A percentile compares a stretch with the other conserved stretches of the same genome.
phyloP scores from a whole-genome alignment of 257 asterid species.

The Rauvolfia tetraphylla region DNA sequence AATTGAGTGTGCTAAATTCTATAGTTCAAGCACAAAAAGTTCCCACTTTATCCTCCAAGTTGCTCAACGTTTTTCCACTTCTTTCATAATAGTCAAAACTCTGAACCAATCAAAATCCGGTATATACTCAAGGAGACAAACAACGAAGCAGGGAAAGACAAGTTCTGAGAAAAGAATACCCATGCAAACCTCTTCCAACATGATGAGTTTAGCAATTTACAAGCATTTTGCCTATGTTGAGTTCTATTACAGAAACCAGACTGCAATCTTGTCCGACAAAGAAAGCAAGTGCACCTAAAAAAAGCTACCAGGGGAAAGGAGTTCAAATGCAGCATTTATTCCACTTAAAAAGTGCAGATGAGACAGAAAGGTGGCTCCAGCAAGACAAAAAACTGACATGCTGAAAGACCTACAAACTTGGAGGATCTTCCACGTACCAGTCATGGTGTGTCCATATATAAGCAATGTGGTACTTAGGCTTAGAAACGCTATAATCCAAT shows the following conservation, averaged over 20 bases:
- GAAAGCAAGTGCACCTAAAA: background rate
- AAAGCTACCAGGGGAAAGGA: background rate
- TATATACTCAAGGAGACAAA: background rate
- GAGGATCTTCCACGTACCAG: background rate
- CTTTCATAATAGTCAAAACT: background rate
- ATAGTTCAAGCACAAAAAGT: background rate
- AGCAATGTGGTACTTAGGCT: background rate
- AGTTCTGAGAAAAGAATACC: background rate
- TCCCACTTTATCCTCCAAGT: background rate
- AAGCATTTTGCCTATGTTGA: background rate
- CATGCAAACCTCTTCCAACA: background rate
- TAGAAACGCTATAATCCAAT: background rate
- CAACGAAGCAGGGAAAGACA: background rate
- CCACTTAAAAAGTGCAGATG: background rate
- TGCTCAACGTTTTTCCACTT: background rate
- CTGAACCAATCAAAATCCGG: background rate
- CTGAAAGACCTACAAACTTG: background rate
- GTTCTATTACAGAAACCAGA: background rate
- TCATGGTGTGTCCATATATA: background rate
- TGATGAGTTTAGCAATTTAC: background rate
- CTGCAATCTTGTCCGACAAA: background rate
- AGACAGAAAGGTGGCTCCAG: background rate
- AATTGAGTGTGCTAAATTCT: background rate
- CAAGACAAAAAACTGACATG: background rate
- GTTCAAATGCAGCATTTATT: background rate